These are phyloP conservation scores for Fusarium lateritium DNA, from an alignment of 2,329 filamentous ascomycete genomes.

Conservation along the genomic window DNA sequence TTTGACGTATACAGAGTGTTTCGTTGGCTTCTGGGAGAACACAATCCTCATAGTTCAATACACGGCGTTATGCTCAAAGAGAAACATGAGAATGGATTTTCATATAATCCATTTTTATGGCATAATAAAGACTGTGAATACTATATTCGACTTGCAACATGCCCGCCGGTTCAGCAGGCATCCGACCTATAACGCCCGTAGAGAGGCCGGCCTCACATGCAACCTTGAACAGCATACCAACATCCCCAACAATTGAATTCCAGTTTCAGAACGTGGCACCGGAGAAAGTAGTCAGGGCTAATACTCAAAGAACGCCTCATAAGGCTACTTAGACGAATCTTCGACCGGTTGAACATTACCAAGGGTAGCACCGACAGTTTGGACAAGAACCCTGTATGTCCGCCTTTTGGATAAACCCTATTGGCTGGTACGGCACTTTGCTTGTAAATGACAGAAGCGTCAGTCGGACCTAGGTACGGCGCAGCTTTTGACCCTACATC, in stretches of 20 bases:
- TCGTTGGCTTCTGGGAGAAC: too few relatives aligned
- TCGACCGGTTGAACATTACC: constrained; percentile 9
- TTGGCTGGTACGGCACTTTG: constrained; percentile 15
- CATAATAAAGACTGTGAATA: too few relatives aligned
- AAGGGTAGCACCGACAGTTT: constrained; percentile 34
- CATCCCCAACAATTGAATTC: background rate
- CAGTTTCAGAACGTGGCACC: background rate
- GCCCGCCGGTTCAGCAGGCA: too few relatives aligned
- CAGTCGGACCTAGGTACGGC: constrained; percentile 6
- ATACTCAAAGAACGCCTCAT: constrained; percentile 18
- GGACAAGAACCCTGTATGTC: constrained; percentile 14
- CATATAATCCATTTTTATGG: too few relatives aligned
- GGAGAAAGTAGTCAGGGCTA: background rate
- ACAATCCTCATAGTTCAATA: too few relatives aligned
- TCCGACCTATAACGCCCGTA: background rate
- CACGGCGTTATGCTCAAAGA: too few relatives aligned
- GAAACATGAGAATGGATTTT: too few relatives aligned
- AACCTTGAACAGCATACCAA: background rate
- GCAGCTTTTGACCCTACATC: constrained; percentile 1
- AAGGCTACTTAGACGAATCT: constrained; percentile 4
- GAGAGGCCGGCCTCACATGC: background rate
- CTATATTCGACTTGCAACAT: too few relatives aligned
- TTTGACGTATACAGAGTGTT: too few relatives aligned
- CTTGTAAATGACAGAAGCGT: constrained; percentile 15
- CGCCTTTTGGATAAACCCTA: constrained; percentile 28